Percentiles rank a stretch among this genome's conserved stretches.
Conservation (phyloP, 2,329 filamentous ascomycete genomes). For the Clarireedia homoeocarpa region DNA sequence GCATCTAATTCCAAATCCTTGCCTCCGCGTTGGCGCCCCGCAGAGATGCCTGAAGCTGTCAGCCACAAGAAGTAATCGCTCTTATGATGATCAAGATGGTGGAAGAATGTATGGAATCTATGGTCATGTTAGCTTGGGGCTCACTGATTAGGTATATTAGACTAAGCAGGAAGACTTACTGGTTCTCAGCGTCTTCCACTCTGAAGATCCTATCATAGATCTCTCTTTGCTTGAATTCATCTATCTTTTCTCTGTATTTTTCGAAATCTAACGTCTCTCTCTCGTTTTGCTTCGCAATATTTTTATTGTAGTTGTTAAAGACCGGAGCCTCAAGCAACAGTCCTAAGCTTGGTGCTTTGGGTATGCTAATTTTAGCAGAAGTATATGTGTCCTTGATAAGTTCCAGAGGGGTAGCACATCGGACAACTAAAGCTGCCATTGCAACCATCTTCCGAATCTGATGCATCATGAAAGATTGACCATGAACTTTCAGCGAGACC, state of each 20-base stretch:
- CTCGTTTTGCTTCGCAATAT: constrained; percentile 54
- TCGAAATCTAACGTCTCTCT: constrained; percentile 69
- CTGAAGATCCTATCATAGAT: constrained; percentile 91
- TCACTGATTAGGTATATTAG: neutral
- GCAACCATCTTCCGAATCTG: constrained; percentile 99
- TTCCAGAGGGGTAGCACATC: constrained; percentile 68
- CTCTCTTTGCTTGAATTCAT: constrained; percentile 82
- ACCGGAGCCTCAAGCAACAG: constrained; percentile 84
- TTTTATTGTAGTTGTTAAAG: constrained; percentile 81
- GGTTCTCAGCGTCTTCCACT: constrained; percentile 79
- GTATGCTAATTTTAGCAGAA: constrained; percentile 69
- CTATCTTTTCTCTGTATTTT: constrained; percentile 69
- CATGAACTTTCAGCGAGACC: constrained; percentile 92
- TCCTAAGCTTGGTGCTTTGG: constrained; percentile 86
- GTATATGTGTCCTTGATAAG: constrained; percentile 71
- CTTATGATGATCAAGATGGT: constrained; percentile 69
- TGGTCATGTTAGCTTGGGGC: neutral
- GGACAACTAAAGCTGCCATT: constrained; percentile 76
- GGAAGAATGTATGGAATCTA: constrained; percentile 71
- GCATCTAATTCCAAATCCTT: constrained; percentile 5
- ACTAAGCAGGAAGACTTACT: constrained; percentile 46
- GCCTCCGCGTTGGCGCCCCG: constrained; percentile 39
- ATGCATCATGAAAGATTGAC: constrained; percentile 99
- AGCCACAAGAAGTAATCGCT: constrained; percentile 68
- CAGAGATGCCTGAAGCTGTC: constrained; percentile 59